Evolutionary conservation across 495 filamentous ascomycete genomes (phyloP).

Genomic region (Penicillium pulvis): DNA sequence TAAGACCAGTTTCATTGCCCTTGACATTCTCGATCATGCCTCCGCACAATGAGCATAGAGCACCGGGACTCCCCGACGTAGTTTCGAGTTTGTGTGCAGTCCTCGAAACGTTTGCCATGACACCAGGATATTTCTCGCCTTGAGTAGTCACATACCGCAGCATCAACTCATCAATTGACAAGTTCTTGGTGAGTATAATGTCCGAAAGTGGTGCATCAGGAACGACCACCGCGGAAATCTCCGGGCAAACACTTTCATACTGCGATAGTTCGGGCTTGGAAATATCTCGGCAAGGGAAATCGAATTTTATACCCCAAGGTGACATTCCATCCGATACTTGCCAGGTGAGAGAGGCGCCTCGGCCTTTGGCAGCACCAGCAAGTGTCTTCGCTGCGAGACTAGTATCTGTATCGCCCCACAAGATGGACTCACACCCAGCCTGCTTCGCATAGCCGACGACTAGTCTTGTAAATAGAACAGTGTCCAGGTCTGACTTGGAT

Average conservation of each 20-base stretch:
- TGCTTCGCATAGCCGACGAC: slow-evolving; percentile 63
- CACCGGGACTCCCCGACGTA: slow-evolving; percentile 16
- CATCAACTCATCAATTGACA: slow-evolving; percentile 91
- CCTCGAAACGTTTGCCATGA: slow-evolving; percentile 91
- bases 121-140: slow-evolving; percentile 83
- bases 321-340: slow-evolving; percentile 72
- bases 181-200: slow-evolving; percentile 58
- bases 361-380: slow-evolving; percentile 84
- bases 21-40: slow-evolving; percentile 39
- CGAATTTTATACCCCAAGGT: slow-evolving; percentile 58
- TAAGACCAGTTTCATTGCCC: slow-evolving; percentile 30
- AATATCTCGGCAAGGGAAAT: slow-evolving; percentile 79
- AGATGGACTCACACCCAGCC: slow-evolving; percentile 62
- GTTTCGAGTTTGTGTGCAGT: slow-evolving; percentile 75
- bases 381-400: slow-evolving; percentile 84
- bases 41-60: slow-evolving; percentile 44
- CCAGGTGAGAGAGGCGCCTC: slow-evolving; percentile 81
- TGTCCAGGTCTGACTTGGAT: slow-evolving; percentile 71
- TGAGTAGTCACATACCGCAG: slow-evolving; percentile 83
- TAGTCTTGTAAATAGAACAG: slow-evolving; percentile 67
- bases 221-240: slow-evolving; percentile 54
- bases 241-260: slow-evolving; percentile 58
- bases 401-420: slow-evolving; percentile 87
- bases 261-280: slow-evolving; percentile 74
- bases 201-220: slow-evolving; percentile 39